These are phyloP conservation scores for Lodderomyces metapsilosis DNA, from an alignment of 1,139 yeast genomes.

Conservation along the genomic window DNA sequence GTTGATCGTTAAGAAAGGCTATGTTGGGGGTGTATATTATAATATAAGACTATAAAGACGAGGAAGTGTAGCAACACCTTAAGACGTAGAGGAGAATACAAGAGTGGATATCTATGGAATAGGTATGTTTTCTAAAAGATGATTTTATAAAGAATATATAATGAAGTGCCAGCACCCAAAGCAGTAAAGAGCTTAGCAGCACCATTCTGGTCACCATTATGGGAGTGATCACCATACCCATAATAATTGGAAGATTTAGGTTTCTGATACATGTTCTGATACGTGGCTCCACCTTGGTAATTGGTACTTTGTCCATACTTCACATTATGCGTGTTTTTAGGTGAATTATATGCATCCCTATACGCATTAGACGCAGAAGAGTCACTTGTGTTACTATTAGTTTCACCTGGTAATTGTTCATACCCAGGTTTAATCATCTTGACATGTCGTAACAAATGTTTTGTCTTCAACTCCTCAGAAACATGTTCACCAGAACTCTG, in stretches of 20 bases:
- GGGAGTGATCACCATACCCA: not conserved
- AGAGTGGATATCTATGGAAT: too few species aligned
- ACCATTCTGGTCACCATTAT: slow-evolving; percentile 19
- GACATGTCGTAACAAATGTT: slow-evolving; percentile 43
- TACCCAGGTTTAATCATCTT: slow-evolving; percentile 5
- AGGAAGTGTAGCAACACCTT: not conserved
- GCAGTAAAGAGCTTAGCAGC: slow-evolving; percentile 23
- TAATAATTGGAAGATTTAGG: slow-evolving; percentile 16
- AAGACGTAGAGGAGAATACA: too few species aligned
- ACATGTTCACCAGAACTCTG: slow-evolving; percentile 33
- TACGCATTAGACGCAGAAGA: not conserved
- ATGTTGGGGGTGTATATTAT: not conserved
- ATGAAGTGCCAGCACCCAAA: slow-evolving; percentile 34
- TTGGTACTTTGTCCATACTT: slow-evolving; percentile 10
- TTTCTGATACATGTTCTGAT: slow-evolving; percentile 34
- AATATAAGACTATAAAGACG: not conserved
- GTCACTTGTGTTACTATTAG: not conserved
- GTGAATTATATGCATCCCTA: not conserved
- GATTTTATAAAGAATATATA: slow-evolving; percentile 25
- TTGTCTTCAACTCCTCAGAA: slow-evolving; percentile 43
- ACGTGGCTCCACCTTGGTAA: slow-evolving; percentile 10
- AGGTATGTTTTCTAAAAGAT: slow-evolving; percentile 10
- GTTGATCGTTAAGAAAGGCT: slow-evolving; percentile 65
- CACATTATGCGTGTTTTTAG: slow-evolving; percentile 5
- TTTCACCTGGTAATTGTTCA: not conserved